Base-by-base conservation (phyloP, 2,329 filamentous ascomycete species). In the Hypoxylon sp. region DNA sequence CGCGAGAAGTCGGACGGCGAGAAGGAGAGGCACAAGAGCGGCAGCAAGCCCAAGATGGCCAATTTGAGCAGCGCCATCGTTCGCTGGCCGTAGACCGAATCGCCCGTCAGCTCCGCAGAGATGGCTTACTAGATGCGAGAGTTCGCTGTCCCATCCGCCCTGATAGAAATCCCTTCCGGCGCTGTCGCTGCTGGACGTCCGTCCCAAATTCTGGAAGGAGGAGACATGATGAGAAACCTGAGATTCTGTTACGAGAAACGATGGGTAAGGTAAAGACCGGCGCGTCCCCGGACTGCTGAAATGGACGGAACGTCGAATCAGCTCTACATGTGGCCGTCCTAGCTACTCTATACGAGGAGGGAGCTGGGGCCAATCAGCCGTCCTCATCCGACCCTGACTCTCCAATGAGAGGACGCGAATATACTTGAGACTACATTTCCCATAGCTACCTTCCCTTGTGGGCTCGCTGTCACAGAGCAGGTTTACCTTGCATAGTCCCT, bases 391-490 rank as follows among this genome's bases (percentile, higher is more conserved):
- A 43, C 49, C 11, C 38, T 47, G 49, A 43, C 5, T 38, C 37
- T 31, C 35, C 42, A 46, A 29, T 24, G 21, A 38, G 5, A 46
- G 47, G 45, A 57, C 43, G 35, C 20, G 26, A 49, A 46, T 63
- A 54, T 63, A 63, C 42, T 45, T 55, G 60, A 60, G 57, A 63
- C 60, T 49, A 51, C 31, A 42, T 20, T 40, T 42, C 23, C 57
- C 50, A 52, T 24, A 24, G 17, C 27, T 60, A 55, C 53, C 46
- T n/a, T n/a, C n/a, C n/a, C n/a, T 60, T 51, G 31, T 35, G 17
- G n/a, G 57, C 60, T 60, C 37, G 52, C 60, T 17, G 46, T 57
- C 52, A 46, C 31, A 57, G 42, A 21, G 45, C 33, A 20, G 29
- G 37, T 33, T 15, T 53, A 33, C 33, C 41, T 33, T 50, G 49